Evolutionary conservation across 2,329 filamentous ascomycete genomes (phyloP), one percentile per base, ranked within the genome.

Genomic region (Pseudogymnoascus pannorum): DNA sequence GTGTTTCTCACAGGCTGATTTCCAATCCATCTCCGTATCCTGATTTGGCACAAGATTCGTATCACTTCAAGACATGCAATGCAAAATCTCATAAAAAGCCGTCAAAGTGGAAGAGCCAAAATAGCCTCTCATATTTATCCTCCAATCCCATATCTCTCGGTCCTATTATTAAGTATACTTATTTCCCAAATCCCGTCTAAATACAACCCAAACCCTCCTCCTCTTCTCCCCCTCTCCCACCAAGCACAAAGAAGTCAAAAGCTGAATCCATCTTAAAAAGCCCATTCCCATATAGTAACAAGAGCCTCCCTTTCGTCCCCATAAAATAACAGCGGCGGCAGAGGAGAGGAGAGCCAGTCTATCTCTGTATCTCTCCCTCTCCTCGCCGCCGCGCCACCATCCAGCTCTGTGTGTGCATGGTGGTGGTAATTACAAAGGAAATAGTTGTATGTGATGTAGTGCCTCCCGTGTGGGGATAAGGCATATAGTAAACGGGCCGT

Each of bases 281-380:
- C 40, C 40, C 40, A 44, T 44, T 44, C 40, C 40, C 40, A 44
- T 44, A 44, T 44, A 44, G 40, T 44, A 44, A 44, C 40, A 44
- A 44, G 40, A 24, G 40, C 20, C 11, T 22, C 16, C 40, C 16
- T 5, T 40, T 18, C 18, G 18, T 24, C 40, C 40, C 20, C 20
- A 44, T 44, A 44, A 44, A 44, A 44, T 44, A 44, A 44, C 40
- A 44, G 40, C 40, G 24, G 20, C 20, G 40, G 20, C 40, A n/a
- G 40, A 24, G 40, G 20, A 24, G 40, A 44, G 40, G 12, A 44
- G 38, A 35, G 33, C n/a, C 12, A 35, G 35, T 24, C 40, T 24
- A 12, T 44, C 38, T 18, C 38, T n/a, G n/a, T 36, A 12, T 38
- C 3, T 11, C 40, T 24, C 18, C 11, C 38, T 42, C 20, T 7